phyloP scores from a whole-genome alignment of 495 filamentous ascomycete species.

The Emericellopsis terricola region DNA sequence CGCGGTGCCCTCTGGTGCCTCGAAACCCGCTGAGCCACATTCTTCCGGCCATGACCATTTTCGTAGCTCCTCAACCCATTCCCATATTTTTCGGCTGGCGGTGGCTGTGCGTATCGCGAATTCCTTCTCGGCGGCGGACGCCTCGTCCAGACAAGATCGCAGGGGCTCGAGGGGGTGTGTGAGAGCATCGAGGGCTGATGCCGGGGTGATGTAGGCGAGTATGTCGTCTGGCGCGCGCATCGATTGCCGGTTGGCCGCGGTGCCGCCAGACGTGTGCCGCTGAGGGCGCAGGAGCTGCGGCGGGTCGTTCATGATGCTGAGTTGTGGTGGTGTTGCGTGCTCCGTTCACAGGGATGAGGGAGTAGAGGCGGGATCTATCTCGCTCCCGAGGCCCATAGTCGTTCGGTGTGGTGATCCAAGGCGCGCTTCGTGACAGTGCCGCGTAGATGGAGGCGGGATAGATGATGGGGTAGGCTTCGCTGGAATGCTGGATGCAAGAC shows the following conservation, averaged over 20 bases:
- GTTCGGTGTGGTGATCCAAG: no score
- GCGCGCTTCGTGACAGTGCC: no score
- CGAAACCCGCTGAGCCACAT: constrained; percentile 34
- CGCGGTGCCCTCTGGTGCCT: constrained; percentile 27
- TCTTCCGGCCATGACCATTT: constrained; percentile 54
- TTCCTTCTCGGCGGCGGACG: constrained; percentile 46
- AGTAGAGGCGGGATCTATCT: constrained; percentile 1
- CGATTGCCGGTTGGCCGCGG: constrained; percentile 15
- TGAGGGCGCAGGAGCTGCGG: constrained; percentile 7
- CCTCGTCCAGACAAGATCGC: constrained; percentile 44
- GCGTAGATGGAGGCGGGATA: no score
- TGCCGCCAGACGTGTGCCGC: constrained; percentile 12
- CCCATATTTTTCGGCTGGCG: constrained; percentile 51
- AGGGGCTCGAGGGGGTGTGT: constrained; percentile 34
- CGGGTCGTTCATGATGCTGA: constrained; percentile 8
- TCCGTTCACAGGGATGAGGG: neutral
- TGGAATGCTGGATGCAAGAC: no score
- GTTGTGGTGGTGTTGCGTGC: neutral
- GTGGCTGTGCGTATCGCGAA: constrained; percentile 58
- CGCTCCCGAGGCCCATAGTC: constrained; percentile 3
- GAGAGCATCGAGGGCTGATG: constrained; percentile 22
- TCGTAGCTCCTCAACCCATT: constrained; percentile 63
- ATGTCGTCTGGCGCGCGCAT: constrained; percentile 24
- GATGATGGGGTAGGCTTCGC: no score
- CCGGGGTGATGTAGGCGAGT: constrained; percentile 22